These are phyloP conservation scores for Cryptosporidium baileyi DNA, from an alignment of 169 alveolate genomes.

Conservation along the genomic window DNA sequence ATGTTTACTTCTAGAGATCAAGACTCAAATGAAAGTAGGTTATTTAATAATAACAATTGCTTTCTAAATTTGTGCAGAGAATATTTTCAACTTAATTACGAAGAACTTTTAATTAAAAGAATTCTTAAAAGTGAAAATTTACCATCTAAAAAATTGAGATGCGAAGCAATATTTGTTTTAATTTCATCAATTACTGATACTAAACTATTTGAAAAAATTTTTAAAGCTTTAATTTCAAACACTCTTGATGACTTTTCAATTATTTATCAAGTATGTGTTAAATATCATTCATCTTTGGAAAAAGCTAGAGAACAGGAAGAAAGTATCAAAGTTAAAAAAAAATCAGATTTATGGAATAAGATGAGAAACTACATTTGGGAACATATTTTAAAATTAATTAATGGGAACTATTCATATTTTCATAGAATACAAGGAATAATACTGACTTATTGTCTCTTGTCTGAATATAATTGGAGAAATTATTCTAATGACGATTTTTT, in stretches of 20 bases:
- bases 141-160: slow-evolving; percentile 7
- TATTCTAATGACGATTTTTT: too few relatives aligned
- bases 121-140: slow-evolving; percentile 4
- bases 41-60: not conserved
- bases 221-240: not conserved
- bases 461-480: too few relatives aligned
- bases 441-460: not conserved
- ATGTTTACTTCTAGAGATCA: slow-evolving; percentile 10
- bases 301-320: not conserved
- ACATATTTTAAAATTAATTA: not conserved
- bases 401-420: not conserved
- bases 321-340: not conserved
- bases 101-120: not conserved
- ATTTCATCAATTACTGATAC: not conserved
- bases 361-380: slow-evolving; percentile 27
- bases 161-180: slow-evolving; percentile 9
- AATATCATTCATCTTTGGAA: slow-evolving; percentile 20
- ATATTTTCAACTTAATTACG: not conserved
- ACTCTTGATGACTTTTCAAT: not conserved
- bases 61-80: slow-evolving; percentile 39
- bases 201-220: not conserved
- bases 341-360: not conserved
- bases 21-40: not conserved
- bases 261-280: slow-evolving; percentile 2
- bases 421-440: slow-evolving; percentile 17